Evolutionary conservation across 2,329 filamentous ascomycete species (phyloP).

Genomic region (Lizonia empirigonia): DNA sequence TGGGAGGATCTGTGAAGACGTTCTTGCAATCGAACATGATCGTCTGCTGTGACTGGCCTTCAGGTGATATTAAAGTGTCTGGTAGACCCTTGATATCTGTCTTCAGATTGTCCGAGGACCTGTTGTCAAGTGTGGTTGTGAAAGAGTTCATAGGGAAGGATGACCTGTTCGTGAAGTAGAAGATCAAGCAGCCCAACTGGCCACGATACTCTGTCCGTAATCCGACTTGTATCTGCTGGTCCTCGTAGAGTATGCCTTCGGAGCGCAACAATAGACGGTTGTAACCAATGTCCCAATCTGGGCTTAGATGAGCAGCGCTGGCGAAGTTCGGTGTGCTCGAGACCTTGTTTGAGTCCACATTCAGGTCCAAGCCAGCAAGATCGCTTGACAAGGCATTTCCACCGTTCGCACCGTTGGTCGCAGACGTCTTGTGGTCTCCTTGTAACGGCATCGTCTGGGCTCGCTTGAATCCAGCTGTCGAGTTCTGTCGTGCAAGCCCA

Average conservation of each 20-base stretch:
- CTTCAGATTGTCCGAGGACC: conserved; percentile 69
- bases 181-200: conserved; percentile 92
- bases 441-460: conserved; percentile 69
- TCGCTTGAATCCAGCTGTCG: conserved; percentile 74
- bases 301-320: conserved; percentile 88
- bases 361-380: conserved; percentile 82
- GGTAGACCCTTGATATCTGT: conserved; percentile 89
- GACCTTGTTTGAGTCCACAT: conserved; percentile 61
- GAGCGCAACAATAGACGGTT: conserved; percentile 77
- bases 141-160: conserved; percentile 84
- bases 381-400: conserved; percentile 59
- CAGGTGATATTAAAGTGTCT: conserved; percentile 76
- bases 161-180: conserved; percentile 96
- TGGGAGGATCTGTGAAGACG: conserved; percentile 83
- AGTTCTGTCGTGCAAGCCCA: conserved; percentile 71
- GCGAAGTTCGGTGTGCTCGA: conserved; percentile 81
- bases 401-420: conserved; percentile 54
- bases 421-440: conserved; percentile 35
- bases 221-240: conserved; percentile 90
- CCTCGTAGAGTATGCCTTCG: conserved; percentile 92
- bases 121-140: conserved; percentile 88
- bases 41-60: conserved; percentile 86
- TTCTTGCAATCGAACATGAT: conserved; percentile 89
- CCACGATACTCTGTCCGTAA: conserved; percentile 91
- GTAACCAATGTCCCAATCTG: conserved; percentile 92